Evolutionary conservation across 2,329 filamentous ascomycete species (phyloP).

Genomic region (Microdochium paspali): DNA sequence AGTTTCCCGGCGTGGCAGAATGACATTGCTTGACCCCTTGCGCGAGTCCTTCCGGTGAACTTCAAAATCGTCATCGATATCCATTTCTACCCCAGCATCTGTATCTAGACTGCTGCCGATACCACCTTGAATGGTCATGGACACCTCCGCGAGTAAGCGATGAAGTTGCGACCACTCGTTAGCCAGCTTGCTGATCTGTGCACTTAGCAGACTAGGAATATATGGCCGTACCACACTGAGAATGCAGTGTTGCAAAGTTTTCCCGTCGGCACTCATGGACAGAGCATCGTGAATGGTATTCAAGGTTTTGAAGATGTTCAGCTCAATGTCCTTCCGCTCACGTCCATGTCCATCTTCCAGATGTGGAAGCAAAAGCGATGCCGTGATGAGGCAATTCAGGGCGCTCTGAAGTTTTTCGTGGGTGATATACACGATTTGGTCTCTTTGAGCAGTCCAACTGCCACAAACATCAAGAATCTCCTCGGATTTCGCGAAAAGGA

Average conservation of each 20-base stretch:
- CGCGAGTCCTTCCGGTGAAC: slow-evolving; percentile 45
- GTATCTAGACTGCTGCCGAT: slow-evolving; percentile 22
- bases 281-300: slow-evolving; percentile 30
- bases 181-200: slow-evolving; percentile 26
- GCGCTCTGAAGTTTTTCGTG: slow-evolving; percentile 43
- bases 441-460: slow-evolving; percentile 28
- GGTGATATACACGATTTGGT: slow-evolving; percentile 35
- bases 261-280: slow-evolving; percentile 32
- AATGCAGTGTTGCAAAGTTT: slow-evolving; percentile 34
- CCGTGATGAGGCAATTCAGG: slow-evolving; percentile 35
- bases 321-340: slow-evolving; percentile 38
- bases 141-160: slow-evolving; percentile 31
- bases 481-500: slow-evolving; percentile 42
- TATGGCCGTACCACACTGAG: slow-evolving; percentile 33
- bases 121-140: slow-evolving; percentile 19
- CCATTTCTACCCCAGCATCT: slow-evolving; percentile 45
- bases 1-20: slow-evolving; percentile 36
- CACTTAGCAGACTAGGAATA: slow-evolving; percentile 32
- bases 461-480: slow-evolving; percentile 36
- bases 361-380: slow-evolving; percentile 35
- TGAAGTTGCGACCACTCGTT: slow-evolving; percentile 30
- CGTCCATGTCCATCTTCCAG: slow-evolving; percentile 35
- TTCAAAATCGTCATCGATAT: slow-evolving; percentile 56
- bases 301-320: slow-evolving; percentile 28
- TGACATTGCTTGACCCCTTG: slow-evolving; percentile 20